Percentiles rank a stretch among this genome's conserved stretches.
Evolutionary conservation across 2,329 filamentous ascomycete species (phyloP).

Genomic region (Knufia petricola): DNA sequence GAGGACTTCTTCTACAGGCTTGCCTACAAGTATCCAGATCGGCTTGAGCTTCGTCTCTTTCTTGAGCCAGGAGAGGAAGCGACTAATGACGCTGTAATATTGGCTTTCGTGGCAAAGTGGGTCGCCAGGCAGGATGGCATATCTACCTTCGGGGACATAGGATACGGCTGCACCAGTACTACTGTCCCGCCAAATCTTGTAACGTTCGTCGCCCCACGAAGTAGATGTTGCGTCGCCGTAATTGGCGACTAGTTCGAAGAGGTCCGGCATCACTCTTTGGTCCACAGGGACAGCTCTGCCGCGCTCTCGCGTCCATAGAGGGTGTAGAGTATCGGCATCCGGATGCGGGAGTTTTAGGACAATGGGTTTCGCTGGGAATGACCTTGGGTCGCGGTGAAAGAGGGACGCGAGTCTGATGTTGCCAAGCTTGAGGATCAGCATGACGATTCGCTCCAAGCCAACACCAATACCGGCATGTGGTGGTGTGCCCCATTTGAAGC

Average conservation of each 20-base stretch:
- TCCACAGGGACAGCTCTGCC: constrained; percentile 37
- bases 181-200: constrained; percentile 75
- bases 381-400: constrained; percentile 82
- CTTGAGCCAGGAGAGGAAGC: constrained; percentile 66
- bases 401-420: constrained; percentile 83
- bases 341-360: constrained; percentile 66
- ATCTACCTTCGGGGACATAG: constrained; percentile 67
- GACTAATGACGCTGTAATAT: constrained; percentile 61
- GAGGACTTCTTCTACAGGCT: constrained; percentile 68
- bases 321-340: constrained; percentile 70
- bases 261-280: constrained; percentile 52
- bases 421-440: constrained; percentile 74
- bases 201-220: constrained; percentile 83
- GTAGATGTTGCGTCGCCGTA: constrained; percentile 93
- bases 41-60: constrained; percentile 64
- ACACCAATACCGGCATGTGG: constrained; percentile 86
- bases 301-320: constrained; percentile 46
- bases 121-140: constrained; percentile 76
- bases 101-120: constrained; percentile 75
- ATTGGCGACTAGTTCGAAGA: constrained; percentile 86
- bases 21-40: constrained; percentile 79
- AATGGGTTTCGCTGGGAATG: constrained; percentile 59
- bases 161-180: constrained; percentile 73
- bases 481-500: constrained; percentile 78
- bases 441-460: constrained; percentile 78